Evolutionary conservation across 1,284 basidiomycete species (phyloP).

Genomic region (Sphaerobolus stellatus): DNA sequence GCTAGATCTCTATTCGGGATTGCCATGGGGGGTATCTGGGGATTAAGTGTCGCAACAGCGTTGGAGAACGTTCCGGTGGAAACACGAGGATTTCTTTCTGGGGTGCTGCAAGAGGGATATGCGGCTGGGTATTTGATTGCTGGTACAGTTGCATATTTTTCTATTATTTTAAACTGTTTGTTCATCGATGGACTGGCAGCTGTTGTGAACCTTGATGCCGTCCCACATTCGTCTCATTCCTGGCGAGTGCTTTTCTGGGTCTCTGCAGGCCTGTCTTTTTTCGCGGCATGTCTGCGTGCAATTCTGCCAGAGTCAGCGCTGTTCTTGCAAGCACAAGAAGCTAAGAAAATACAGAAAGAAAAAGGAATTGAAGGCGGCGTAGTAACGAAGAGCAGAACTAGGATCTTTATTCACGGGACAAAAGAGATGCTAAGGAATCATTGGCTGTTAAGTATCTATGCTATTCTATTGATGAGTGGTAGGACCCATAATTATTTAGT

Average conservation of each 20-base stretch:
- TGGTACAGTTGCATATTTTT: constrained; percentile 6
- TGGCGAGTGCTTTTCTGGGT: constrained; percentile 76
- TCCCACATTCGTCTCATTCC: constrained; percentile 46
- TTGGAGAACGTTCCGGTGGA: constrained; percentile 90
- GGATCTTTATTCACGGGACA: constrained; percentile 72
- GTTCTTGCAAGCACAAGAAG: constrained; percentile 63
- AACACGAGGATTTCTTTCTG: constrained; percentile 82
- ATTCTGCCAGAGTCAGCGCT: constrained; percentile 79
- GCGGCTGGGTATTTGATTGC: constrained; percentile 60
- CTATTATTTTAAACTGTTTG: constrained; percentile 33
- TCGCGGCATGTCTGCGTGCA: constrained; percentile 72
- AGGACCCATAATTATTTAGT: background rate
- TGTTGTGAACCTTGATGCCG: constrained; percentile 74
- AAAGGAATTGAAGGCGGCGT: no score
- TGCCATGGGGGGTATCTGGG: constrained; percentile 87
- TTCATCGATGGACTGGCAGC: no score
- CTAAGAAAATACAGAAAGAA: constrained; percentile 36
- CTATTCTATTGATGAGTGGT: constrained; percentile 77
- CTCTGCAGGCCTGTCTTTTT: constrained; percentile 68
- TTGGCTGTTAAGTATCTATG: constrained; percentile 87
- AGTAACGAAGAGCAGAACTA: constrained; percentile 56
- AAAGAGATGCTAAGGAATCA: constrained; percentile 78
- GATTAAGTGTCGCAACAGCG: constrained; percentile 68
- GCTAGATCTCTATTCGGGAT: constrained; percentile 80
- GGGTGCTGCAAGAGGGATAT: constrained; percentile 84